A percentile compares a stretch with the other conserved stretches of the same genome.
Conservation (phyloP, 83 land plant species). For the Picea mariana region DNA sequence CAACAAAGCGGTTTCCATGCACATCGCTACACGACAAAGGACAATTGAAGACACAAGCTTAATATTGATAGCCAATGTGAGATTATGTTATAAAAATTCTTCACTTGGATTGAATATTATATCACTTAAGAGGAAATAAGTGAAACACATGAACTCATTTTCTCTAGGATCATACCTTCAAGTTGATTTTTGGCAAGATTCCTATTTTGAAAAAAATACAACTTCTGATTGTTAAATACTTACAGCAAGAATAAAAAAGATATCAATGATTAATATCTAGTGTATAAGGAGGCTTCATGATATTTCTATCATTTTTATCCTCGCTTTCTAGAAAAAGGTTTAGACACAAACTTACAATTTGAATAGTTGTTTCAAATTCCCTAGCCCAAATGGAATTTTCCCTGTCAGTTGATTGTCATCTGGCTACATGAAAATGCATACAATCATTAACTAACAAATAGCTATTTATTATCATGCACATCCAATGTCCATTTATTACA, state of each 20-base stretch:
- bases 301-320: neutral
- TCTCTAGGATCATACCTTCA: constrained; percentile 69
- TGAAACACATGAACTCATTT: too few relatives aligned
- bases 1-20: neutral
- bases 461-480: neutral
- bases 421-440: constrained; percentile 59
- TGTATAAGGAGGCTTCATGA: neutral
- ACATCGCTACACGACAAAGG: too few relatives aligned
- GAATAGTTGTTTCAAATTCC: constrained; percentile 72
- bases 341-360: constrained; percentile 49
- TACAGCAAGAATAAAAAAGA: neutral
- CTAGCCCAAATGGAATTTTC: constrained; percentile 74
- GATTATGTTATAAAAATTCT: too few relatives aligned
- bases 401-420: constrained; percentile 76
- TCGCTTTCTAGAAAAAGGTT: neutral
- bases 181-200: constrained; percentile 73
- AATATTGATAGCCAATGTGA: too few relatives aligned
- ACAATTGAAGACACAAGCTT: too few relatives aligned
- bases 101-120: too few relatives aligned
- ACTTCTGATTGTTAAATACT: neutral
- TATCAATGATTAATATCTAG: neutral
- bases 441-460: neutral
- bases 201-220: constrained; percentile 24
- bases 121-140: too few relatives aligned
- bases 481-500: neutral